Evolutionary conservation across 1,284 basidiomycete species (phyloP), one percentile per base, ranked within the genome.

Genomic region (Moniliophthora roreri): DNA sequence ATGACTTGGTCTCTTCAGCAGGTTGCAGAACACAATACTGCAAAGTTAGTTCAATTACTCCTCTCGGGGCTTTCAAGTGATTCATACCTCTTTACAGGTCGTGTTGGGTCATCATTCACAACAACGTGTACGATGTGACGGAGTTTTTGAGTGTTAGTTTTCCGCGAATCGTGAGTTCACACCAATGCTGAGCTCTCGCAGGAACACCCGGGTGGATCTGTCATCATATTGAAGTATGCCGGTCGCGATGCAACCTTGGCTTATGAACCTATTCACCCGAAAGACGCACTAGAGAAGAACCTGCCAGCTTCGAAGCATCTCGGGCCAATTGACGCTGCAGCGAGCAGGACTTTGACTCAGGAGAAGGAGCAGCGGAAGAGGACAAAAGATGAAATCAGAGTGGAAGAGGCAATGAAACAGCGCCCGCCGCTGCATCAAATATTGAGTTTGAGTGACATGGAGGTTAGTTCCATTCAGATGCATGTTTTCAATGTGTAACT

Each of bases 191-290:
- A 58, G 48, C 21, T 51, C 55, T 18, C 51, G 11, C 61, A 90
- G 87, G 82, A 84, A 53, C 92, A 95, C 60, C 93, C 93, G 0
- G 93, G 93, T 45, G 93, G 93, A 7, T 71, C 82, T 32, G 79
- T 80, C 51, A 85, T 92, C 60, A 88, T 94, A 59, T 67, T 94
- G 32, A 87, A 84, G 61, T 89, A 93, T 61, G 91, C 84, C 6
- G 91, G 93, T 15, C 79, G 78, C 56, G 90, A 93, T 67, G 90
- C 87, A 23, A 93, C 91, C 0, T 68, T 71, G 4, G 85, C 76
- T 2, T 93, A 87, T 65, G 80, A 84, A 51, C 84, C 87, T 4
- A 86, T 92, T 26, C 89, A 93, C 65, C 82, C 89, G 9, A 78
- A 81, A 37, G 83, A 88, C 62, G 80, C 87, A 35, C 75, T 93